A percentile compares a stretch with the other conserved stretches of the same genome.
Evolutionary conservation across 148 eudicot species (phyloP).

Genomic region (Drosera capensis): DNA sequence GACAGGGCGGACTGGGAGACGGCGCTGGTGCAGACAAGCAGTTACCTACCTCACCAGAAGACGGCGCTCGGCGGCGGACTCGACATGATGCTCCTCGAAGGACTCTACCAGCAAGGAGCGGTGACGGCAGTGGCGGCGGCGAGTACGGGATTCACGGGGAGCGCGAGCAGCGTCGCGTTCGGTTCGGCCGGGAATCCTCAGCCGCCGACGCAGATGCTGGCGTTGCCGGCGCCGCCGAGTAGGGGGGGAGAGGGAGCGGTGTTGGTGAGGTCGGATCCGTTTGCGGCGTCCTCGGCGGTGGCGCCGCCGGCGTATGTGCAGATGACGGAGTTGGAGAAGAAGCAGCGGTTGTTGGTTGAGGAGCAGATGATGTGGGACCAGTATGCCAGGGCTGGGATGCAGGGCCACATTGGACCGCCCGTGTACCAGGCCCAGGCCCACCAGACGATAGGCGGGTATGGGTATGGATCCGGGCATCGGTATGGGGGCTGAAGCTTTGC

Average conservation of each 20-base stretch:
- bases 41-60: slow-evolving; percentile 58
- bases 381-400: slow-evolving; percentile 53
- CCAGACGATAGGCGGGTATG: slow-evolving; percentile 23
- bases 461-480: slow-evolving; percentile 9
- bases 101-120: slow-evolving; percentile 65
- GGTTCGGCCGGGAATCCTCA: slow-evolving; percentile 53
- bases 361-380: slow-evolving; percentile 85
- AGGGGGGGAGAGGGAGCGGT: slow-evolving; percentile 4
- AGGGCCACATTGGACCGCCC: slow-evolving; percentile 33
- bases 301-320: slow-evolving; percentile 74
- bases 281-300: slow-evolving; percentile 47
- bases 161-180: slow-evolving; percentile 70
- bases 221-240: slow-evolving; percentile 53
- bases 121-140: slow-evolving; percentile 20
- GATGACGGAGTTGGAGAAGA: slow-evolving; percentile 79
- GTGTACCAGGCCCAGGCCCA: slow-evolving; percentile 24
- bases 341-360: slow-evolving; percentile 44
- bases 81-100: slow-evolving; percentile 50
- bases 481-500: too few species aligned
- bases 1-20: slow-evolving; percentile 67
- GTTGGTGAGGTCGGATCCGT: slow-evolving; percentile 29
- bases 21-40: slow-evolving; percentile 46
- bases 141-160: slow-evolving; percentile 39
- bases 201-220: slow-evolving; percentile 39
- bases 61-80: slow-evolving; percentile 51